A percentile compares a stretch with the other conserved stretches of the same genome.
These are phyloP conservation scores for Amphirosellinia nigrospora DNA, from an alignment of 495 filamentous ascomycete species.

Conservation along the genomic window DNA sequence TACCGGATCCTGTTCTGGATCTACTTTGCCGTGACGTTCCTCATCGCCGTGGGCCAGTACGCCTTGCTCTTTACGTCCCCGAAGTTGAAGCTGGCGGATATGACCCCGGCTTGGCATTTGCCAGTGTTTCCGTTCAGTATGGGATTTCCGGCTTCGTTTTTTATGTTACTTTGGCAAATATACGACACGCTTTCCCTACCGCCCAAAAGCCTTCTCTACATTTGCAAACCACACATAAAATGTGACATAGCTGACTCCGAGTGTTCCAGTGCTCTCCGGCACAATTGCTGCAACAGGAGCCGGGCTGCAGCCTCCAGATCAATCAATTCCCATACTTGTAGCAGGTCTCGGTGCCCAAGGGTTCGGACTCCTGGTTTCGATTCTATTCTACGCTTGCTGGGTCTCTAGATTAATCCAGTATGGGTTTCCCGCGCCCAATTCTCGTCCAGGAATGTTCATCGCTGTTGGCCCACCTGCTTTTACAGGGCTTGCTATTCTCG, in stretches of 20 bases:
- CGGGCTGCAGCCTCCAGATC: conserved; percentile 48
- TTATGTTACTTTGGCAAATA: background rate
- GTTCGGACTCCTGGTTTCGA: conserved; percentile 54
- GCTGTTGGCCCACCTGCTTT: conserved; percentile 72
- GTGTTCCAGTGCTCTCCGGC: conserved; percentile 50
- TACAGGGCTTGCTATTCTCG: conserved; percentile 72
- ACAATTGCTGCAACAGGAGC: conserved; percentile 52
- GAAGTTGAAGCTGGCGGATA: conserved; percentile 43
- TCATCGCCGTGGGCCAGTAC: conserved; percentile 56
- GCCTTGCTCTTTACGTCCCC: conserved; percentile 56
- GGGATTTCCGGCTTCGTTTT: background rate
- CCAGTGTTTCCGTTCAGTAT: conserved; percentile 58
- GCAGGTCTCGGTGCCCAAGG: conserved; percentile 60
- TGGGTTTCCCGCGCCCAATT: conserved; percentile 56
- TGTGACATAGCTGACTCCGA: background rate
- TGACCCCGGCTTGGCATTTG: conserved; percentile 63
- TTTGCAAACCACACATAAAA: background rate
- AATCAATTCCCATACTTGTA: conserved; percentile 53
- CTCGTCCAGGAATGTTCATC: conserved; percentile 72
- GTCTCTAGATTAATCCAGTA: conserved; percentile 64
- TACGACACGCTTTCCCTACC: background rate
- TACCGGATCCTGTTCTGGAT: conserved; percentile 58
- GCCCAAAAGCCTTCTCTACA: background rate
- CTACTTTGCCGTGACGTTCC: conserved; percentile 52
- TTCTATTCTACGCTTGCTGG: conserved; percentile 60